phyloP scores from a whole-genome alignment of 23 red algal species.

The Gracilaria gracilis region DNA sequence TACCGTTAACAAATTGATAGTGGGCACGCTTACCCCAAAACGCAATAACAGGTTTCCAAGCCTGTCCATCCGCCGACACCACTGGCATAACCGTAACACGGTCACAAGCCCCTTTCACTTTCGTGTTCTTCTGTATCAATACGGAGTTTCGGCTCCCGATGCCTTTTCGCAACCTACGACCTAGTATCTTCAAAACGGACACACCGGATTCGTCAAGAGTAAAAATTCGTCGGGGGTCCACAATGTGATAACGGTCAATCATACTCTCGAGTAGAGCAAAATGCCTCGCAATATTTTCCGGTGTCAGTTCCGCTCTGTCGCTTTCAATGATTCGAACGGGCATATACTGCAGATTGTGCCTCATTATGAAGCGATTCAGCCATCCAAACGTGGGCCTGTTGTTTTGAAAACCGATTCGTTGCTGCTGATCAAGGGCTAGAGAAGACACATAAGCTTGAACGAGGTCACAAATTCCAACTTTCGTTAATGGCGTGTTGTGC shows the following conservation, averaged over 20 bases:
- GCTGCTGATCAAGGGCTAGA: no score
- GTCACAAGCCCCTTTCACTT: conserved; percentile 15
- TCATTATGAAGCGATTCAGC: not conserved
- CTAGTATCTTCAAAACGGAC: no score
- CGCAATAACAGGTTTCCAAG: conserved; percentile 18
- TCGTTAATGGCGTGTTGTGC: not conserved
- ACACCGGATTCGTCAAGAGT: no score
- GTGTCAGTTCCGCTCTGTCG: not conserved
- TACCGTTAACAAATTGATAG: not conserved
- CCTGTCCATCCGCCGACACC: conserved; percentile 12
- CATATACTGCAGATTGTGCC: not conserved
- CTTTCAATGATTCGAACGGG: not conserved
- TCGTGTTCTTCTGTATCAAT: not conserved
- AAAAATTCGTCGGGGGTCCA: no score
- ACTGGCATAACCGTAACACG: conserved; percentile 39
- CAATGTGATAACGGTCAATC: not conserved
- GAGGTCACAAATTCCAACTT: not conserved
- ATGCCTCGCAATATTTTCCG: not conserved
- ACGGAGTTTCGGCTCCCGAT: not conserved
- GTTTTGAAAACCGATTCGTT: not conserved
- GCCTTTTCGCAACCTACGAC: no score
- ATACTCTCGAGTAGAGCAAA: not conserved
- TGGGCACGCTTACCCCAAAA: not conserved
- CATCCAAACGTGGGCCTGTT: not conserved
- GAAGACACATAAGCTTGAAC: not conserved